Evolutionary conservation across 331 rosid genomes (phyloP).

Genomic region (Arachis monticola): DNA sequence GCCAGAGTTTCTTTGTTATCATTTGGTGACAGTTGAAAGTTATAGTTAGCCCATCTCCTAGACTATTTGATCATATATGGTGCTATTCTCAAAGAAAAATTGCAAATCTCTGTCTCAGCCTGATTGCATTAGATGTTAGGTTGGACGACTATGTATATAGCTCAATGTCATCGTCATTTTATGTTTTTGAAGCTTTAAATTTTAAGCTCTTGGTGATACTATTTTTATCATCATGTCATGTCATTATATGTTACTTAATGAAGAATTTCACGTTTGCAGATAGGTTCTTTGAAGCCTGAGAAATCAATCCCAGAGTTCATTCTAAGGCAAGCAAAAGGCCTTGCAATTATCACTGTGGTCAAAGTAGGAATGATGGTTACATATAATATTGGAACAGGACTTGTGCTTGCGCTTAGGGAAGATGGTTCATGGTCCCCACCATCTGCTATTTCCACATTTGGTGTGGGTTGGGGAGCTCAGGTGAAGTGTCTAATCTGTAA

Average conservation of each 20-base stretch:
- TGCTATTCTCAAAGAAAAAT: not conserved
- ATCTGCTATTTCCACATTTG: constrained; percentile 89
- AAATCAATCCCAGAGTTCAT: constrained; percentile 86
- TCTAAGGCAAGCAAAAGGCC: constrained; percentile 93
- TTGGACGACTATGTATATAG: not conserved
- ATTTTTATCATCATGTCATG: constrained; percentile 23
- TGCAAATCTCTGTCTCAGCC: not conserved
- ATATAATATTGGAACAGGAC: constrained; percentile 92
- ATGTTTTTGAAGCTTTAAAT: not conserved
- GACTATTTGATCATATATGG: not conserved
- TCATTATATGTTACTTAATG: constrained; percentile 19
- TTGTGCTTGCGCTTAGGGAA: constrained; percentile 87
- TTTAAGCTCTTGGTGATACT: constrained; percentile 23
- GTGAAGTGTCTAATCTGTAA: constrained; percentile 52
- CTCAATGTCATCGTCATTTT: constrained; percentile 17
- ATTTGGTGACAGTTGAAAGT: not conserved
- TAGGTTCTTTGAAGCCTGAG: constrained; percentile 73
- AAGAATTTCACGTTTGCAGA: constrained; percentile 51
- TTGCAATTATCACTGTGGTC: constrained; percentile 86
- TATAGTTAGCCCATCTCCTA: constrained; percentile 4
- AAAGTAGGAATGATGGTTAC: constrained; percentile 93
- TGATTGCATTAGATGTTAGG: constrained; percentile 21
- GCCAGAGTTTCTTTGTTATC: not conserved
- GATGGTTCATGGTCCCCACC: constrained; percentile 99
- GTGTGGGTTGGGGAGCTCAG: constrained; percentile 99